Conservation (phyloP, 2,329 filamentous ascomycete genomes). For the Pyrenophora tritici-repentis region DNA sequence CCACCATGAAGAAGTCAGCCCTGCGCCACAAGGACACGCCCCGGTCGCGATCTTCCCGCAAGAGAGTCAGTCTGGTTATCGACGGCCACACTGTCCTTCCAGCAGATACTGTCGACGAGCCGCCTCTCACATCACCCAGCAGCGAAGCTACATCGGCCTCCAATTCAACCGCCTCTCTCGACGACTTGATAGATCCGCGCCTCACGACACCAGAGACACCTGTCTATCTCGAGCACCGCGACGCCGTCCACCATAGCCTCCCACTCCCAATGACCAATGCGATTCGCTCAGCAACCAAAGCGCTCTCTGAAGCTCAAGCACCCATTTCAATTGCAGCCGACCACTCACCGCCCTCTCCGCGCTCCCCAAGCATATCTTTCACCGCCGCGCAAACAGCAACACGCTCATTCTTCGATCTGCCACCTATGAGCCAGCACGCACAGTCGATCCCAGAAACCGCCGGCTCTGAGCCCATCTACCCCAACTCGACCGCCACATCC, state of each 20-base stretch:
- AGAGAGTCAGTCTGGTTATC: constrained; percentile 45
- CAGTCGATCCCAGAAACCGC: constrained; percentile 24
- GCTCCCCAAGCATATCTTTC: constrained; percentile 20
- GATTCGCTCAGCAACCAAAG: constrained; percentile 30
- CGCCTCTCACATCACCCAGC: constrained; percentile 34
- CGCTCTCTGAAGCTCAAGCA: constrained; percentile 21
- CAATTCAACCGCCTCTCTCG: constrained; percentile 36
- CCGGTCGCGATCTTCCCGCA: constrained; percentile 27
- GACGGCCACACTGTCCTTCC: constrained; percentile 47
- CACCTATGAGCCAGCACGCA: constrained; percentile 18
- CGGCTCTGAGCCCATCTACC: constrained; percentile 29
- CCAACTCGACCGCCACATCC: constrained; percentile 8
- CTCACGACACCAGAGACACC: constrained; percentile 23
- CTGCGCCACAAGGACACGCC: constrained; percentile 34
- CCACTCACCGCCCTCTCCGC: constrained; percentile 23
- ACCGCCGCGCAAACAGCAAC: constrained; percentile 25
- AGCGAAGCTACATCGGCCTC: constrained; percentile 39
- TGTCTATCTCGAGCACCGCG: constrained; percentile 25
- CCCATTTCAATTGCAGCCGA: constrained; percentile 12
- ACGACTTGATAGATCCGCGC: constrained; percentile 42
- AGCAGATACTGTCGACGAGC: constrained; percentile 40
- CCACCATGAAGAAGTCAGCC: constrained; percentile 40
- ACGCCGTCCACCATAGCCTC: constrained; percentile 42
- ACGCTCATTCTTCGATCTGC: constrained; percentile 35
- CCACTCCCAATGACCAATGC: constrained; percentile 27